Base-by-base conservation (phyloP, 1,139 yeast genomes). In the Lodderomyces margitis region DNA sequence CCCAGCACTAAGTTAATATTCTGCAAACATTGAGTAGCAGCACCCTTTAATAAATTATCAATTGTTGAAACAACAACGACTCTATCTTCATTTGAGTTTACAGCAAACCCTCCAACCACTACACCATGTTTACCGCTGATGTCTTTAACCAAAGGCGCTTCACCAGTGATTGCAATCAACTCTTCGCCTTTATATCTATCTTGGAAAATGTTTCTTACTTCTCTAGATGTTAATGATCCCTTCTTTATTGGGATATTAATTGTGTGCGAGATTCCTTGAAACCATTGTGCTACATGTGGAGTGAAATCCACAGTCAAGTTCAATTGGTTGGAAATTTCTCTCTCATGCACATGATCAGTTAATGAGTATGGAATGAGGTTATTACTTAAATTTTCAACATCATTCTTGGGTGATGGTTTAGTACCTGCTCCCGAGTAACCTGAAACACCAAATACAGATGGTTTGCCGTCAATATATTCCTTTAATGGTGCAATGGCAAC, bases 361-460 rank as follows among this genome's bases (percentile, higher is more conserved):
- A 94, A 75, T 2, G 97, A 83, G 69, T 92, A 92, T 45, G 99
- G 98, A 57, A 92, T 87, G 61, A 94, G 72, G 68, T 92, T 92
- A 68, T 94, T 80, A 48, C 73, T 64, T 57, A 92, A 74, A 56
- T 81, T 73, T 46, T 79, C 74, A 42, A 85, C 70, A 60, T 92
- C 98, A 61, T 92, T 94, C 71, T 89, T 89, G 46, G 96, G 96
- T 6, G 96, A 87, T 44, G 98, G 98, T 68, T 94, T 92, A 40
- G 99, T 91, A 50, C 98, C 98, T 14, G 98, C 98, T 46, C 99
- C 99, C 16, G 98, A 91, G 64, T 92, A 92, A 37, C 99, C 99
- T 38, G 96, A 87, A 31, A 92, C 94, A 59, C 98, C 98, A 62
- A 92, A 92, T 16, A 92, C 74, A 4, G 88, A 73, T 39, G 99